phyloP scores from a whole-genome alignment of 176 grass and related monocot species.

The Oryza brachyantha region DNA sequence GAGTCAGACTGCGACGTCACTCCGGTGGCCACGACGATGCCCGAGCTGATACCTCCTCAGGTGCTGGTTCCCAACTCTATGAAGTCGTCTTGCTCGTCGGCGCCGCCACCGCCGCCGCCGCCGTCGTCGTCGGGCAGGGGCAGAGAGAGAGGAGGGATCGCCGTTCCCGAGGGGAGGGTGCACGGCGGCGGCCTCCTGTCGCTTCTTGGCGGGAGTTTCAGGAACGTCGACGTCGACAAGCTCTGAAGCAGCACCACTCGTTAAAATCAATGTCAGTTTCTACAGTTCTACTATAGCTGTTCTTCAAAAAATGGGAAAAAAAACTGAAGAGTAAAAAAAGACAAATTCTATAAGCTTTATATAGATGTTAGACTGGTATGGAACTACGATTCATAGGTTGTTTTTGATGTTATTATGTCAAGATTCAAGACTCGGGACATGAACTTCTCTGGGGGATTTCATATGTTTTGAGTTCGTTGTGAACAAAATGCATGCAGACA shows the following conservation, averaged over 20 bases:
- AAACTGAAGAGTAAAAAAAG: not conserved
- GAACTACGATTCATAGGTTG: constrained; percentile 3
- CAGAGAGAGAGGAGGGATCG: constrained; percentile 28
- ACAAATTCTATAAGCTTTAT: not conserved
- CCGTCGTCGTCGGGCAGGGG: constrained; percentile 1
- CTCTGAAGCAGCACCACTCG: constrained; percentile 7
- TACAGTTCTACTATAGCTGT: not conserved
- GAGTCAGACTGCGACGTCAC: constrained; percentile 49
- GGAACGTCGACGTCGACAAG: constrained; percentile 47
- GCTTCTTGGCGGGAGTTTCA: constrained; percentile 58
- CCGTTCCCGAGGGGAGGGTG: constrained; percentile 59
- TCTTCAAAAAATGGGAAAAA: not conserved
- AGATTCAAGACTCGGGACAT: constrained; percentile 1
- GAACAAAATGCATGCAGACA: not conserved
- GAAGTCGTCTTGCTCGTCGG: constrained; percentile 40
- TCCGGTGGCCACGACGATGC: constrained; percentile 8
- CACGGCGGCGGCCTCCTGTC: constrained; percentile 70
- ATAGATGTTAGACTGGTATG: constrained; percentile 8
- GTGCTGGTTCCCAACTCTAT: constrained; percentile 61
- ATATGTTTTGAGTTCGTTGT: not conserved
- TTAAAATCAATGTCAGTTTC: not conserved
- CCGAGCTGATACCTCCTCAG: constrained; percentile 59
- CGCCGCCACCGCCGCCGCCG: too few relatives aligned
- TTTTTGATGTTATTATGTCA: not conserved
- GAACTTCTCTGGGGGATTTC: not conserved